Evolutionary conservation across 805 yeast genomes (phyloP).

Genomic region (Wickerhamomyces alni): DNA sequence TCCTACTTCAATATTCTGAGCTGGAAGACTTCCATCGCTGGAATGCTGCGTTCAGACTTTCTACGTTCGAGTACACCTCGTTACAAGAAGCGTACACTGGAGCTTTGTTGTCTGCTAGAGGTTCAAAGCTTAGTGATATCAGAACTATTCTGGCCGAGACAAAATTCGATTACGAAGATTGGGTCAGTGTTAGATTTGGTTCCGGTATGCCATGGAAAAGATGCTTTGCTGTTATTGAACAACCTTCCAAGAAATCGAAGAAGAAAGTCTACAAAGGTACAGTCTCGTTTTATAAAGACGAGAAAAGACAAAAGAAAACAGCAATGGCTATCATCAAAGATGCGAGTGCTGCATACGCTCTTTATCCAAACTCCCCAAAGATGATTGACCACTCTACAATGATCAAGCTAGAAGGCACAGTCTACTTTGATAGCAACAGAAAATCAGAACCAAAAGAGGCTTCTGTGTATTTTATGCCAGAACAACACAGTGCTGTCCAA

Average conservation of each 20-base stretch:
- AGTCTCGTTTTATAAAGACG: slow-evolving; percentile 68
- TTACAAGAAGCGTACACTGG: slow-evolving; percentile 97
- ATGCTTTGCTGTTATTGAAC: slow-evolving; percentile 85
- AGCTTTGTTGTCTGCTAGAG: slow-evolving; percentile 86
- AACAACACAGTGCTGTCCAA: slow-evolving; percentile 72
- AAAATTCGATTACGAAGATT: slow-evolving; percentile 82
- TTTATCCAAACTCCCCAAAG: slow-evolving; percentile 82
- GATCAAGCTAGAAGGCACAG: slow-evolving; percentile 82
- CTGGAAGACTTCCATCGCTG: slow-evolving; percentile 61
- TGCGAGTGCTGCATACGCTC: slow-evolving; percentile 74
- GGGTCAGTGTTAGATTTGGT: slow-evolving; percentile 94
- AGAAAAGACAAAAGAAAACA: slow-evolving; percentile 62
- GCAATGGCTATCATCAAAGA: slow-evolving; percentile 75
- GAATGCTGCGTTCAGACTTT: slow-evolving; percentile 77
- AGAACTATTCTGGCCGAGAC: slow-evolving; percentile 79
- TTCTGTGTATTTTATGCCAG: slow-evolving; percentile 77
- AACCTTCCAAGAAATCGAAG: slow-evolving; percentile 45
- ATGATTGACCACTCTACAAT: slow-evolving; percentile 84
- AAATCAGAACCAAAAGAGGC: slow-evolving; percentile 47
- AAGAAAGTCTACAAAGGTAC: slow-evolving; percentile 30
- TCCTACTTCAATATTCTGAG: slow-evolving; percentile 70
- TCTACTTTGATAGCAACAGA: slow-evolving; percentile 47
- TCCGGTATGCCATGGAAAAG: slow-evolving; percentile 98
- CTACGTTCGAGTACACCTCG: slow-evolving; percentile 73
- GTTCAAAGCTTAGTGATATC: slow-evolving; percentile 81